Evolutionary conservation across 1,284 basidiomycete genomes (phyloP), one percentile per base, ranked within the genome.

Genomic region (Irpex lacteus): DNA sequence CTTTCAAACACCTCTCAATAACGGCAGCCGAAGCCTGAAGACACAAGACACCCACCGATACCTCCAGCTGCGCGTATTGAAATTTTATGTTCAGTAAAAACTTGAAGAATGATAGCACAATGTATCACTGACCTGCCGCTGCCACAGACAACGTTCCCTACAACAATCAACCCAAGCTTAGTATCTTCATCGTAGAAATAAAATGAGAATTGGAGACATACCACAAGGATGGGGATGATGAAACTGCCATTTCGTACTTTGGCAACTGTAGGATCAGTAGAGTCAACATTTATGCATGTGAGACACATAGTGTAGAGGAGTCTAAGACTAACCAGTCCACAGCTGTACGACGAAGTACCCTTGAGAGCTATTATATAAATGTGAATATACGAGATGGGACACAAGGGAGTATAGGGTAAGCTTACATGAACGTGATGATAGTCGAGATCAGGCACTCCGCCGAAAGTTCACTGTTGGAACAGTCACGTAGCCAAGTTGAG

Each of bases 321-420:
- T 18, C 21, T 11, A 26, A 7, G 15, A 37, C 57, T 47, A 36
- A 63, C 64, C 64, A 6, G 67, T 67, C 56, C 77, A 73, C 3
- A 81, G 68, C 67, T 81, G 80, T 55, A 75, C 73, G 3, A 76
- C 77, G 61, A 81, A 81, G 66, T 77, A 81, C 63, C 75, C 68
- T 63, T 81, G 80, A 6, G 80, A 81, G 34, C 80, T 80, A 15
- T 26, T 36, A 53, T 21, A 36, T 7, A 18, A 32, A 32, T 11
- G 47, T 18, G 44, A 47, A 47, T 13, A 26, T 26, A 2, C 50
- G 8, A 18, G 32, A 7, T 11, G 19, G 15, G 36, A 5, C 38
- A 32, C 2, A 50, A 5, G 13, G 32, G 26, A 3, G 32, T 26
- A 40, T 15, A 9, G 18, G 52, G n/a, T 7, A 13, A 68, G 11